These are phyloP conservation scores for Adansonia madagascariensis DNA, from an alignment of 441 rosid genomes.

Conservation along the genomic window DNA sequence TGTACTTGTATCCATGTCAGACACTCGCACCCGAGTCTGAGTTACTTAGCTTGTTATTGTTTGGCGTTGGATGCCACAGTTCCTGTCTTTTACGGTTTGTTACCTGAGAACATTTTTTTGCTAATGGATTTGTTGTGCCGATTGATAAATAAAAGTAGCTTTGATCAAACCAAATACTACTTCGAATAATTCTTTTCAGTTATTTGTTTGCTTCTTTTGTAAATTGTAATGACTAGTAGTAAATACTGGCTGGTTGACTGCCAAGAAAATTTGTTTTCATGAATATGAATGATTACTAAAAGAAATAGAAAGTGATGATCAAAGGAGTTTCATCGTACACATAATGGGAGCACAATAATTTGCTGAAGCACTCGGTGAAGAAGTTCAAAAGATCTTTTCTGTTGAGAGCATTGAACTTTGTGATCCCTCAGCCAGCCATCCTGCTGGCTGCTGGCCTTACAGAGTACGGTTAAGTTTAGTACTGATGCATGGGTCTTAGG, in stretches of 20 bases:
- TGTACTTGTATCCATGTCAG: no score
- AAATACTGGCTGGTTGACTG: background rate
- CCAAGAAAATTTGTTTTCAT: background rate
- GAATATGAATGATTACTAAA: background rate
- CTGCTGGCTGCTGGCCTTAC: no score
- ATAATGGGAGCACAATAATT: background rate
- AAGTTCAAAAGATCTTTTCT: background rate
- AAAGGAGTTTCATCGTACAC: constrained; percentile 19
- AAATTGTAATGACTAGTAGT: background rate
- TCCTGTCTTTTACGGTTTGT: background rate
- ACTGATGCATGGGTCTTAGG: background rate
- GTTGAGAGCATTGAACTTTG: background rate
- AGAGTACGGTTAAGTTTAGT: no score
- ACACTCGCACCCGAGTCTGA: no score
- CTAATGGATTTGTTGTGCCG: background rate
- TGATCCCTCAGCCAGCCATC: background rate
- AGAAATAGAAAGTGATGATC: background rate
- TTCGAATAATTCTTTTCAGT: background rate
- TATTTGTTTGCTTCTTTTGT: background rate
- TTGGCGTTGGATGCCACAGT: background rate
- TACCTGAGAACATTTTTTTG: background rate
- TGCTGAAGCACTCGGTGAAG: background rate
- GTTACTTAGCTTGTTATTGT: background rate
- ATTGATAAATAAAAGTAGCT: background rate
- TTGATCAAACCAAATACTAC: background rate